Evolutionary conservation across 257 asterid genomes (phyloP), one percentile per base, ranked within the genome.

Genomic region (Galeopsis tetrahit): DNA sequence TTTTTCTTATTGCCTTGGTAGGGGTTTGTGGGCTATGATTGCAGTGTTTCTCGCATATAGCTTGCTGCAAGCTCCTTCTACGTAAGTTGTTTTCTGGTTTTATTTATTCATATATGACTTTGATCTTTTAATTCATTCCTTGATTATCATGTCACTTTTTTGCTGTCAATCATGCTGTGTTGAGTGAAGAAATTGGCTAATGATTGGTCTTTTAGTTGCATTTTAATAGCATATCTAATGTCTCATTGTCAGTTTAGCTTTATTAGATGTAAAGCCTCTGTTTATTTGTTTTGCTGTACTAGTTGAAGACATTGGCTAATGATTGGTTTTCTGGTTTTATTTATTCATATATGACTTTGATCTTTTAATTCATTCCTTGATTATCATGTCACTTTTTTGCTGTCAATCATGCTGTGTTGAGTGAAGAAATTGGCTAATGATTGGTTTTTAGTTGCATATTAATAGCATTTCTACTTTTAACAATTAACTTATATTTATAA

Each of bases 1-100:
- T 35, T n/a, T 59, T 80, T 61, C 55, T 63, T 69, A 33, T 70
- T 80, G 57, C 63, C 51, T 79, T 82, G 75, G 44, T 73, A 95
- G 99, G 89, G 99, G 99, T 66, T 66, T 92, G 57, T 95, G 97
- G 97, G 99, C 99, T 59, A 88, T 95, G 98, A 78, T 88, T 56
- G 94, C 97, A 4, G 96, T 92, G 62, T 92, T 87, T 82, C 98
- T 92, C 48, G 92, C 99, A 79, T 95, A 95, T 77, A 88, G 97
- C 83, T 85, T 95, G 89, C 84, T 95, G 70, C 99, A 95, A 85
- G 96, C 97, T 71, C 99, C 99, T 76, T 90, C 97, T 1, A 95
- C 98, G 99, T 95, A 83, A 85, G 98, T 82, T 71, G 15, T 43
- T 58, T 46, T 11, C 66, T 55, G 6, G 38, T 68, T 49, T 36